Evolutionary conservation across 371 early-diverging fungal genomes (phyloP).

Genomic region (Batkoa obscura): DNA sequence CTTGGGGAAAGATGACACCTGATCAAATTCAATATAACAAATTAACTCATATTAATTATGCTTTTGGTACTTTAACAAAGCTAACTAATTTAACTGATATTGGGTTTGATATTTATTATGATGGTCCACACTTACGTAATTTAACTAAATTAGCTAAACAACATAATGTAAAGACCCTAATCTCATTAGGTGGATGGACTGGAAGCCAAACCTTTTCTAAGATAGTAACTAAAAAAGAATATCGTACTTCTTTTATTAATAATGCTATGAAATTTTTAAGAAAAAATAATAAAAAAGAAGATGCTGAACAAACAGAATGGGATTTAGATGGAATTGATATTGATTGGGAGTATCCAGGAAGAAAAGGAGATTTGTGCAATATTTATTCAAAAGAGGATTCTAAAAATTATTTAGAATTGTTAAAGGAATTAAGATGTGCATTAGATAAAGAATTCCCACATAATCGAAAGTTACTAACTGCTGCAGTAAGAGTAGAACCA

Average conservation of each 20-base stretch:
- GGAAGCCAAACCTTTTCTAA: slow-evolving; percentile 39
- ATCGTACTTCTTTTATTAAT: slow-evolving; percentile 30
- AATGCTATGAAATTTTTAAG: slow-evolving; percentile 2
- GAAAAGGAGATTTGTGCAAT: slow-evolving; percentile 47
- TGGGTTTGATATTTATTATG: slow-evolving; percentile 7
- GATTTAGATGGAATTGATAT: slow-evolving; percentile 24
- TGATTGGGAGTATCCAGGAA: slow-evolving; percentile 69
- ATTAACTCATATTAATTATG: slow-evolving; percentile 45
- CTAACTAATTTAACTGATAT: slow-evolving; percentile 9
- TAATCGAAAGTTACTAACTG: slow-evolving; percentile 19
- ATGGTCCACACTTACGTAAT: slow-evolving; percentile 16
- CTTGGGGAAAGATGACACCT: slow-evolving; percentile 26
- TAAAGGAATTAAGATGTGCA: slow-evolving; percentile 35
- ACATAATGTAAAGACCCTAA: slow-evolving; percentile 24
- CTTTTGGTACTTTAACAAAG: slow-evolving; percentile 14
- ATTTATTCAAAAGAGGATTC: slow-evolving; percentile 24
- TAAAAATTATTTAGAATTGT: slow-evolving; percentile 28
- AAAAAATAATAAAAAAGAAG: slow-evolving; percentile 4
- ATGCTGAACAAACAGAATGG: slow-evolving; percentile 11
- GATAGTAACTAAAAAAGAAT: slow-evolving; percentile 19
- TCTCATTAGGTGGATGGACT: slow-evolving; percentile 63
- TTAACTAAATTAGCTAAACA: slow-evolving; percentile 24
- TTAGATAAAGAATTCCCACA: slow-evolving; percentile 33
- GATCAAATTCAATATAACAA: slow-evolving; percentile 22
- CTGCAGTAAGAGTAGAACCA: slow-evolving; percentile 50